Base-by-base conservation (phyloP, 139 green algal genomes). In the Micromonas commoda region DNA sequence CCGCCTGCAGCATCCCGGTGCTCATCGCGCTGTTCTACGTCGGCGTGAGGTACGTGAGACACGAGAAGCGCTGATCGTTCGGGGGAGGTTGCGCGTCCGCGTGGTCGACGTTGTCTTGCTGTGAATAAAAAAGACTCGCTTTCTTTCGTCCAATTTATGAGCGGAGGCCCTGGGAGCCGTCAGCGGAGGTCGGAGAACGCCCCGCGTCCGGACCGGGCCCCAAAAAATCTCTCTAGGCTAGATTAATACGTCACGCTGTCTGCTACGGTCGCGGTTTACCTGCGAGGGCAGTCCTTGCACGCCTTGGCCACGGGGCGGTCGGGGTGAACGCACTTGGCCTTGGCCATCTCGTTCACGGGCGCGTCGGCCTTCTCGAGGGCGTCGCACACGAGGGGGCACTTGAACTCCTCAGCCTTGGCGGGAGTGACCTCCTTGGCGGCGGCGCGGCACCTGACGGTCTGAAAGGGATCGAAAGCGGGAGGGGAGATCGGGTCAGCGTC, bases 251-350 rank as follows among this genome's bases (percentile, higher is more conserved):
- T n/a, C n/a, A n/a, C n/a, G n/a, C n/a, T n/a, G n/a, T n/a, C n/a
- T n/a, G n/a, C n/a, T n/a, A n/a, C n/a, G n/a, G n/a, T n/a, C n/a
- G n/a, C n/a, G n/a, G n/a, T n/a, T n/a, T 16, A 57, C 45, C 73
- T 57, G 0, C 73, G 3, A 31, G 73, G 73, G 73, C 73, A 80
- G 73, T 80, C 73, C 20, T 29, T 23, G 73, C 73, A 80, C 31
- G 34, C 60, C 60, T 35, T 72, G 1, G 73, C 35, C n/a, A 73
- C 57, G 3, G 60, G 60, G 45, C 73, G 60, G 1, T 71, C 57
- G 32, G 73, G 73, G 57, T 80, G 73, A 34, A 80, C 57, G 73
- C 73, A 80, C 73, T 80, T 80, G 4, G 57, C 26, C 61, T 80
- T 80, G 73, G 57, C 73, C 68, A 75, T 75, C 23, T 75, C 68